Evolutionary conservation across 2,329 filamentous ascomycete species (phyloP).

Genomic region (Apiospora koreana): DNA sequence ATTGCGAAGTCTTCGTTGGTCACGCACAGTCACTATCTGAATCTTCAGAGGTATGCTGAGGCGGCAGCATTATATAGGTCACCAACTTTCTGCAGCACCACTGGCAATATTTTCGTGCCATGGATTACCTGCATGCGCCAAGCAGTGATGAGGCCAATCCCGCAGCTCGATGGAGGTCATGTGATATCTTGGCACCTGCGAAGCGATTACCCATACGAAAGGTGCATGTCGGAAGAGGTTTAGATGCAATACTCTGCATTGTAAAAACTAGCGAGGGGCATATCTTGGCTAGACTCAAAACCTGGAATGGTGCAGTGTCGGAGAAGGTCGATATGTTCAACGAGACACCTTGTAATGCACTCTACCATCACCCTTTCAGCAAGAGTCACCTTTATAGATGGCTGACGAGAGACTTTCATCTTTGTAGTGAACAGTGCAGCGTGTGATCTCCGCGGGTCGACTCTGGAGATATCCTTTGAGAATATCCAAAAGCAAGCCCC

Average conservation of each 20-base stretch:
- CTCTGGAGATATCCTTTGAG: no score
- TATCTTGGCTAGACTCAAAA: neutral
- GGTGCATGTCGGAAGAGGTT: neutral
- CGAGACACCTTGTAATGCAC: no score
- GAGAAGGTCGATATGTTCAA: no score
- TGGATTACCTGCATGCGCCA: neutral
- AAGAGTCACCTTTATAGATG: no score
- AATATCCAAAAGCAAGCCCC: constrained; percentile 22
- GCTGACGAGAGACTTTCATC: no score
- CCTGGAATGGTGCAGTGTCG: neutral
- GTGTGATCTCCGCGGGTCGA: no score
- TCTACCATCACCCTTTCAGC: no score
- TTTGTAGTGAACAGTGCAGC: no score
- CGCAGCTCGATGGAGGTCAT: neutral
- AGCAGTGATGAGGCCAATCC: neutral
- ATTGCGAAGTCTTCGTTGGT: neutral
- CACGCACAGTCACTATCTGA: neutral
- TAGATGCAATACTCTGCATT: neutral
- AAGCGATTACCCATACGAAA: neutral
- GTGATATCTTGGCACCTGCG: neutral
- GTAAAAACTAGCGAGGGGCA: neutral
- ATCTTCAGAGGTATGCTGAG: neutral
- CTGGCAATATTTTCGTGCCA: neutral
- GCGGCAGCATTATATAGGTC: neutral
- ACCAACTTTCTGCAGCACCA: neutral